Conservation (phyloP, 2,329 filamentous ascomycete species). For the Ascochyta rabiei region DNA sequence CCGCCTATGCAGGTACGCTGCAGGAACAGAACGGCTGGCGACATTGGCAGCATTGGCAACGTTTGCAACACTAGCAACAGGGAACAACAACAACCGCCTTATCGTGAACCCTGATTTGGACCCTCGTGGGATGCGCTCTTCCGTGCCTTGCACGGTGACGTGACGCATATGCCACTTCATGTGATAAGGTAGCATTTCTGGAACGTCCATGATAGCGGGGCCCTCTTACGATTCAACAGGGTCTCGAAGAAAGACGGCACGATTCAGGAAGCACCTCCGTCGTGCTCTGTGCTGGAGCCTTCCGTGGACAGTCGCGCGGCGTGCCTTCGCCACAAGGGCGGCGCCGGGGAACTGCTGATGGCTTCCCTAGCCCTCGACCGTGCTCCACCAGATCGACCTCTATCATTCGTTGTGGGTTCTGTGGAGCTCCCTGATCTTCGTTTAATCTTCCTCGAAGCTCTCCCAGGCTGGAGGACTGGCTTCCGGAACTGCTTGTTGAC, state of each 20-base stretch:
- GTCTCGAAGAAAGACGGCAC: slow-evolving; percentile 26
- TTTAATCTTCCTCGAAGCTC: slow-evolving; percentile 32
- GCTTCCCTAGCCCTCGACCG: slow-evolving; percentile 44
- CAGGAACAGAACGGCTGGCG: slow-evolving; percentile 44
- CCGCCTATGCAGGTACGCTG: slow-evolving; percentile 50
- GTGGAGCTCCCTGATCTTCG: slow-evolving; percentile 45
- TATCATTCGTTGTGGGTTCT: slow-evolving; percentile 42
- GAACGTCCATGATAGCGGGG: slow-evolving; percentile 40
- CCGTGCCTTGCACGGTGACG: slow-evolving; percentile 13
- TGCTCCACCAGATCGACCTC: slow-evolving; percentile 42
- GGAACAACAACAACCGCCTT: slow-evolving; percentile 21
- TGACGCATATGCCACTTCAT: slow-evolving; percentile 13
- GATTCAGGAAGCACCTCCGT: slow-evolving; percentile 41
- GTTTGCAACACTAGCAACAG: too few relatives aligned
- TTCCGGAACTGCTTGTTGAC: slow-evolving; percentile 1
- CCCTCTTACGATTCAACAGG: slow-evolving; percentile 34
- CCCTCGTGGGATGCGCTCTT: slow-evolving; percentile 12
- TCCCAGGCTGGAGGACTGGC: slow-evolving; percentile 32
- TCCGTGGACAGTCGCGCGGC: slow-evolving; percentile 30
- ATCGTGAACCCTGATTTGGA: slow-evolving; percentile 23
- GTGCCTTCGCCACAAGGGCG: slow-evolving; percentile 38
- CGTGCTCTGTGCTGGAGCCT: slow-evolving; percentile 30
- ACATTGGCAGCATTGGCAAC: slow-evolving; percentile 12
- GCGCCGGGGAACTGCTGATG: slow-evolving; percentile 47
- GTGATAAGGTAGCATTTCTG: slow-evolving; percentile 33